These are phyloP conservation scores for Entophlyctis luteolus DNA, from an alignment of 192 early-diverging fungal species.

Conservation along the genomic window DNA sequence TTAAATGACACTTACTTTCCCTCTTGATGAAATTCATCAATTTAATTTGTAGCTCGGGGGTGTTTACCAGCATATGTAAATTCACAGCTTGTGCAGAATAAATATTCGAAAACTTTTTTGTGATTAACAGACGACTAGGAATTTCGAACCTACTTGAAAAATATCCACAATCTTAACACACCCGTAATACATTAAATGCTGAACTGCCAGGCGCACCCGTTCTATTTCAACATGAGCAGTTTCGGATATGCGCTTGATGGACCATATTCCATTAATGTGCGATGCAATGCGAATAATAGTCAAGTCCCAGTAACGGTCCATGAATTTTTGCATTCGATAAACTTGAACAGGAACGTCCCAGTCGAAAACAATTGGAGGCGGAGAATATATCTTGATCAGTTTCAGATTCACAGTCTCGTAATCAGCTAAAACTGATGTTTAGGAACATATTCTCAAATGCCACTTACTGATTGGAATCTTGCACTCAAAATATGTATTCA, in stretches of 20 bases:
- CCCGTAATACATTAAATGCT: constrained; percentile 90
- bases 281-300: constrained; percentile 74
- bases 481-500: constrained; percentile 83
- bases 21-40: constrained; percentile 67
- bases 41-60: constrained; percentile 66
- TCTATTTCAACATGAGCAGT: constrained; percentile 71
- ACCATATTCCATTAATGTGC: constrained; percentile 80
- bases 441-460: neutral
- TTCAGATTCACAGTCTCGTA: constrained; percentile 81
- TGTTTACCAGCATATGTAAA: constrained; percentile 60
- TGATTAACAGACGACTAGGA: too few relatives aligned
- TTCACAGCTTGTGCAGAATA: constrained; percentile 64
- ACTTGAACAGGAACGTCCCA: constrained; percentile 74
- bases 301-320: constrained; percentile 89
- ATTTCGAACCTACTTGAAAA: constrained; percentile 66
- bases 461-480: constrained; percentile 77
- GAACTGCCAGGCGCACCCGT: constrained; percentile 74
- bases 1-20: constrained; percentile 10
- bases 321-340: constrained; percentile 26
- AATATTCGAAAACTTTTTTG: constrained; percentile 78
- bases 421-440: constrained; percentile 49
- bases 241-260: constrained; percentile 77
- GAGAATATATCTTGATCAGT: constrained; percentile 72
- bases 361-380: constrained; percentile 71
- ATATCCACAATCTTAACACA: constrained; percentile 87